Conservation (phyloP, 345 rosid species). For the Citrus sp. region DNA sequence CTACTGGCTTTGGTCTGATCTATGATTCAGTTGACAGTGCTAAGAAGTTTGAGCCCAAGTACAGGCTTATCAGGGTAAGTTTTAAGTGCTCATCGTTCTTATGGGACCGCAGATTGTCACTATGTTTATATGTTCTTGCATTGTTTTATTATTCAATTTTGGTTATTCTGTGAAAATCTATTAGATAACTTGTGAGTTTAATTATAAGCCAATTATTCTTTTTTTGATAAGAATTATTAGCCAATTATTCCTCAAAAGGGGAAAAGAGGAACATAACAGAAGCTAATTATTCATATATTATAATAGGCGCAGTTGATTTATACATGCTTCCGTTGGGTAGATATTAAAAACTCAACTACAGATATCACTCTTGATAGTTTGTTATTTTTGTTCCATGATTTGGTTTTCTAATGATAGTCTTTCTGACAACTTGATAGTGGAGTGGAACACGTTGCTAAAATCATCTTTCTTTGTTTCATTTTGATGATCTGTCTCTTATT, state of each 20-base stretch:
- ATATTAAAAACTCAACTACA: neutral
- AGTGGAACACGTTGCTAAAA: neutral
- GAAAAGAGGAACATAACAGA: neutral
- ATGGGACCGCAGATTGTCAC: neutral
- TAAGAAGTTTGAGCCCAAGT: slow-evolving; percentile 92
- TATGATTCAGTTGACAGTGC: slow-evolving; percentile 87
- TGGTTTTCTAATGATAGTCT: neutral
- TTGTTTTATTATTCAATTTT: neutral
- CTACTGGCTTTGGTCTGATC: slow-evolving; percentile 95
- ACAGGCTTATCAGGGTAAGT: slow-evolving; percentile 94
- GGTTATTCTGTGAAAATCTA: neutral
- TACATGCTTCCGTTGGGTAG: neutral
- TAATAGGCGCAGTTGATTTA: neutral
- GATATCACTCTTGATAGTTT: neutral
- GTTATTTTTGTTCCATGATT: neutral
- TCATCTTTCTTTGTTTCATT: neutral
- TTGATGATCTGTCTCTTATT: neutral
- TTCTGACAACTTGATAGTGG: neutral
- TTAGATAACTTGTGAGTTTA: neutral
- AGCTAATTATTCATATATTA: neutral
- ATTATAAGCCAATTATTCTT: too few relatives aligned
- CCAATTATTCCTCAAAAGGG: neutral
- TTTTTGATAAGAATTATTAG: too few relatives aligned
- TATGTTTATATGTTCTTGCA: neutral
- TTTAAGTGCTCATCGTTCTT: neutral